Conservation (phyloP, 78 protist genomes). For the Corallochytrium limacisporum region DNA sequence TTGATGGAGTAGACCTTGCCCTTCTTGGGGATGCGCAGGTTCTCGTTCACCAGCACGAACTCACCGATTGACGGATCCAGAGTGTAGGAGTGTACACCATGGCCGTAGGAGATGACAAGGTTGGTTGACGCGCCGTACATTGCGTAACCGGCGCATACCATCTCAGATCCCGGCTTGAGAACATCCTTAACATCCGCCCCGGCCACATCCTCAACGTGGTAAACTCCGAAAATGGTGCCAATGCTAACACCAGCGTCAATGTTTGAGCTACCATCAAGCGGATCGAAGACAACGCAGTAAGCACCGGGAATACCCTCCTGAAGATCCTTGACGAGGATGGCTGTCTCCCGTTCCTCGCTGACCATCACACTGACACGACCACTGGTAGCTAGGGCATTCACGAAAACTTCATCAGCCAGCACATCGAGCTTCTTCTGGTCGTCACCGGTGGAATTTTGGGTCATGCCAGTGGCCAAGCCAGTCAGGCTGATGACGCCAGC, state of each 20-base stretch:
- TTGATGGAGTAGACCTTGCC: constrained; percentile 75
- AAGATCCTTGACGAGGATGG: constrained; percentile 14
- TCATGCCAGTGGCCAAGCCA: constrained; percentile 15
- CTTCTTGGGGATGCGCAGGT: constrained; percentile 12
- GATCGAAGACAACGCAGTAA: constrained; percentile 46
- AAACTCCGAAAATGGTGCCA: constrained; percentile 71
- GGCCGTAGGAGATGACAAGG: constrained; percentile 37
- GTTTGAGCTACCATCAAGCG: constrained; percentile 64
- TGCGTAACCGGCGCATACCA: constrained; percentile 25
- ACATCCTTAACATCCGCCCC: neutral
- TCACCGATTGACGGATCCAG: constrained; percentile 56
- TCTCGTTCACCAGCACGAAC: constrained; percentile 57
- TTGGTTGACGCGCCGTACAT: constrained; percentile 53
- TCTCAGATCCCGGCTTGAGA: neutral
- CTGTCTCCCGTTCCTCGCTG: constrained; percentile 41
- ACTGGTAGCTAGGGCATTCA: neutral
- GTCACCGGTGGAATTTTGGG: constrained; percentile 35
- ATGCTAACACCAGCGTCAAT: constrained; percentile 48
- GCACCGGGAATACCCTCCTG: neutral
- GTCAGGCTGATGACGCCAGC: constrained; percentile 39
- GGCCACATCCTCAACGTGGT: neutral
- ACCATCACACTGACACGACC: constrained; percentile 26
- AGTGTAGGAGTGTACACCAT: constrained; percentile 27
- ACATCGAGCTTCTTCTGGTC: constrained; percentile 54
- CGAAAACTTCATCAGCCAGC: constrained; percentile 19